Evolutionary conservation across 1,284 basidiomycete species (phyloP), one percentile per base, ranked within the genome.

Genomic region (Trichosporon faecale): DNA sequence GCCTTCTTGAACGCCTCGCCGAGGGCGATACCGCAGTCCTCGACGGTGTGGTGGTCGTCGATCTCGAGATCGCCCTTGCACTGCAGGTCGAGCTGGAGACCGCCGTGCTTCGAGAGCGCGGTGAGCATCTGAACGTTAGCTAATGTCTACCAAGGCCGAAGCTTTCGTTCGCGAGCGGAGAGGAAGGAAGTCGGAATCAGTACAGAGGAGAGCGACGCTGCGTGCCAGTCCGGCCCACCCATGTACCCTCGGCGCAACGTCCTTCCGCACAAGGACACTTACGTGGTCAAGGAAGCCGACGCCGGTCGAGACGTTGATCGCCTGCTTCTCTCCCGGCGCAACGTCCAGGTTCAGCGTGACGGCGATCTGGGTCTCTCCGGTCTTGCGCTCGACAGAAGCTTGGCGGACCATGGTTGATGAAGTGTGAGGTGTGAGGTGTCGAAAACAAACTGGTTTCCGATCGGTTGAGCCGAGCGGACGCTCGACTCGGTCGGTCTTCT

Each of bases 281-380:
- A 96, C 96, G 86, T 99, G 97, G 83, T 99, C 96, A 27, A 99
- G 87, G 84, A 99, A 99, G 12, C 97, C 97, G 73, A 99, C 96
- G 27, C 97, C 97, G 1, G 97, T 99, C 46, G 90, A 90, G 72
- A 99, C 87, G 64, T 91, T 86, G 79, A 99, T 99, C 35, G 84
- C 85, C 84, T 98, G 97, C 68, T 86, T 85, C 61, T 85, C 77
- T 3, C 89, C 90, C 1, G 92, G 89, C 14, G 87, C 85, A 78
- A 90, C 89, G 85, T 99, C 97, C 68, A 99, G 88, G 77, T 90
- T 87, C 74, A 99, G 86, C 31, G 85, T 87, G 75, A 95, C 90
- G 57, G 91, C 87, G 76, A 99, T 96, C 74, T 91, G 85, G 0
- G 97, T 99, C 86, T 99, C 97, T 78, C 90, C 92, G 11, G 97